phyloP scores from a whole-genome alignment of 1,139 yeast species.

The Hansenula lynferdii region DNA sequence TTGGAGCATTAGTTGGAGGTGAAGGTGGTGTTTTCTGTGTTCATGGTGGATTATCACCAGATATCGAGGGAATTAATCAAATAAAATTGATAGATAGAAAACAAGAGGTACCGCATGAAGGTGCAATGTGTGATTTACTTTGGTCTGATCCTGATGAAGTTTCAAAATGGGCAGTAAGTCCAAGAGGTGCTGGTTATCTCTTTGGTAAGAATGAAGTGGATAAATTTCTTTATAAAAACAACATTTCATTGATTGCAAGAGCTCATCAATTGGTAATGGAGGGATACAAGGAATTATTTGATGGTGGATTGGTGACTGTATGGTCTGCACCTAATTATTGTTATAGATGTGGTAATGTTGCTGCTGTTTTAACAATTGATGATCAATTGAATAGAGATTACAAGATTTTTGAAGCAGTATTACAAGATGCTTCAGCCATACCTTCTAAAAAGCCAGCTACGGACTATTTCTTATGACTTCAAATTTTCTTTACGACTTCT shows the following conservation, averaged over 20 bases:
- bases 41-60: constrained; percentile 96
- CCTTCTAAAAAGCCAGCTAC: constrained; percentile 71
- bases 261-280: constrained; percentile 99
- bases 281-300: constrained; percentile 86
- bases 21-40: constrained; percentile 70
- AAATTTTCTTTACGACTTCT: constrained; percentile 18
- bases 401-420: constrained; percentile 81
- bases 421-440: constrained; percentile 53
- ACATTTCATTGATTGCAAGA: constrained; percentile 83
- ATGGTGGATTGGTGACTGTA: constrained; percentile 83
- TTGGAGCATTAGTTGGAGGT: constrained; percentile 86
- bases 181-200: constrained; percentile 98
- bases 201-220: constrained; percentile 86
- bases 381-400: constrained; percentile 68
- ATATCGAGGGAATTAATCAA: constrained; percentile 84
- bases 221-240: constrained; percentile 75
- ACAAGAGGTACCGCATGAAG: constrained; percentile 99
- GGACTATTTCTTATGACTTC: constrained; percentile 50
- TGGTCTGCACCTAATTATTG: constrained; percentile 96
- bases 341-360: constrained; percentile 92
- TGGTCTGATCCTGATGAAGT: constrained; percentile 99
- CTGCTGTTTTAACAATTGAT: constrained; percentile 79
- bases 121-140: constrained; percentile 95
- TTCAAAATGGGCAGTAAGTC: constrained; percentile 95
- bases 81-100: constrained; percentile 53